These are phyloP conservation scores for Dendrobium catenatum DNA, from an alignment of 106 monocot species.

Conservation along the genomic window DNA sequence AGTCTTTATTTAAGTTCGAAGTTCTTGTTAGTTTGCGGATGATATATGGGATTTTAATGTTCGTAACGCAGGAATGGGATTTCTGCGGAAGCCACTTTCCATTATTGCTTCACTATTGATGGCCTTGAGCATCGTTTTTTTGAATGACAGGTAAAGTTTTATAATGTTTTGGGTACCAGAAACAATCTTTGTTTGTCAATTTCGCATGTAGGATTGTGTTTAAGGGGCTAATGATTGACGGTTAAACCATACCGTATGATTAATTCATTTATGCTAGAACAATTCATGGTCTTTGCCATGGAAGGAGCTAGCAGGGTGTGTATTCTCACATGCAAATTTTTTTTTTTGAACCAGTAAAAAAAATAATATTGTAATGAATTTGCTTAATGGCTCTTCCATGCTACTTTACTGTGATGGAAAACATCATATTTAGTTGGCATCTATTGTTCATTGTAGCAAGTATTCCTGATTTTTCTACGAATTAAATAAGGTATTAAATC, in stretches of 20 bases:
- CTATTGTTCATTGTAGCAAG: too few relatives aligned
- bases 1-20: not conserved
- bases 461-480: too few relatives aligned
- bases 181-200: not conserved
- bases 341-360: not conserved
- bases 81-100: constrained; percentile 68
- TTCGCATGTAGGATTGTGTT: not conserved
- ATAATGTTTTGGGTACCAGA: not conserved
- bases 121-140: constrained; percentile 62
- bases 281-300: not conserved
- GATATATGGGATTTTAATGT: not conserved
- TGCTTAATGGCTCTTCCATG: not conserved
- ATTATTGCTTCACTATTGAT: constrained; percentile 59
- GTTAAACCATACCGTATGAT: not conserved
- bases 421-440: too few relatives aligned
- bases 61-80: constrained; percentile 45
- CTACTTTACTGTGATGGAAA: not conserved
- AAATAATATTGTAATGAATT: not conserved
- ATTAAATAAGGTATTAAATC: too few relatives aligned
- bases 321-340: not conserved
- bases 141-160: constrained; percentile 68
- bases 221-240: not conserved
- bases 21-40: not conserved
- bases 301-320: not conserved
- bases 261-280: not conserved